Percentiles rank a stretch among this genome's conserved stretches.
Conservation (phyloP, 2,329 filamentous ascomycete genomes). For the Colletotrichum sp. region DNA sequence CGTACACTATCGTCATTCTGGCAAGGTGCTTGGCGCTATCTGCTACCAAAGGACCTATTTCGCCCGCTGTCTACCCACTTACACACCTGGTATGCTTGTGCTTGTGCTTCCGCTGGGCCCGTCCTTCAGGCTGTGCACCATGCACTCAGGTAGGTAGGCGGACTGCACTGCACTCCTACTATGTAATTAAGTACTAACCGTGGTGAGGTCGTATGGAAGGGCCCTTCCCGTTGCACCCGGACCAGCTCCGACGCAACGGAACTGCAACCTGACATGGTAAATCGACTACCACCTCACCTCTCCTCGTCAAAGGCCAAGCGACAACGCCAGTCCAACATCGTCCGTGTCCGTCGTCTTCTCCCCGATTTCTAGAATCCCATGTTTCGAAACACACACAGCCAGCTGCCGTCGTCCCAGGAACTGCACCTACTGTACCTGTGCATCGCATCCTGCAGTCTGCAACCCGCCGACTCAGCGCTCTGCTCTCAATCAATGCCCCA, state of each 20-base stretch:
- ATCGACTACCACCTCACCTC: background rate
- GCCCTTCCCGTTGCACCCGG: background rate
- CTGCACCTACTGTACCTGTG: constrained; percentile 10
- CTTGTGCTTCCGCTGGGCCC: background rate
- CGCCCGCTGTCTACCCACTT: background rate
- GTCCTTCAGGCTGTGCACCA: background rate
- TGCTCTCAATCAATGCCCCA: background rate
- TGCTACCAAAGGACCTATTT: background rate
- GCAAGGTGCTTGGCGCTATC: background rate
- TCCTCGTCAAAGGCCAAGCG: background rate
- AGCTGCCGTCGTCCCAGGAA: constrained; percentile 17
- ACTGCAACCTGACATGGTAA: background rate
- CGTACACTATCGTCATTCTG: background rate
- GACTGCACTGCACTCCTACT: background rate
- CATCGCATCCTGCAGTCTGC: background rate
- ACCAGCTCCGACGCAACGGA: background rate
- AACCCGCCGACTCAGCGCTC: background rate
- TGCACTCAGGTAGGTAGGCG: background rate
- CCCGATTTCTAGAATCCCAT: constrained; percentile 16
- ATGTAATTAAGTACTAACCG: background rate
- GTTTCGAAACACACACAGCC: constrained; percentile 17
- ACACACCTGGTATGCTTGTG: background rate
- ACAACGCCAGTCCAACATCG: background rate
- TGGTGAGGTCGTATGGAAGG: background rate
- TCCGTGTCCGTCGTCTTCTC: background rate